Conservation (phyloP, 371 early-diverging fungal species). For the Zopfochytrium polystomum region DNA sequence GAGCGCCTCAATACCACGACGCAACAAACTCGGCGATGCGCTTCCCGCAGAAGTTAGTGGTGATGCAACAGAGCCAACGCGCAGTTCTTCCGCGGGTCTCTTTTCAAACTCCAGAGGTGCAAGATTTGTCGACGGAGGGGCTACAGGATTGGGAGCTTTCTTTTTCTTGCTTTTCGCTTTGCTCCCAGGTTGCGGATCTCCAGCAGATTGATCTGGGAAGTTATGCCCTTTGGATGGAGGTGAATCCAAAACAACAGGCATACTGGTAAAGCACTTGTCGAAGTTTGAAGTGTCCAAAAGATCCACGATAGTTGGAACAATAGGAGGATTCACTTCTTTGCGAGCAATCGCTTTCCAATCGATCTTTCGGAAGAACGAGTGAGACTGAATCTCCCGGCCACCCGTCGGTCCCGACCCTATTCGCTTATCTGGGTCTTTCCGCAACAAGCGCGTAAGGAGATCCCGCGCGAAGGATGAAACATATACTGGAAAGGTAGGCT, state of each 20-base stretch:
- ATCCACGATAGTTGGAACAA: constrained; percentile 46
- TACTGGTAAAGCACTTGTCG: constrained; percentile 59
- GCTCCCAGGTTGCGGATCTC: too few species aligned
- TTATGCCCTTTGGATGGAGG: too few species aligned
- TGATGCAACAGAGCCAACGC: too few species aligned
- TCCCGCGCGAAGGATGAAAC: constrained; percentile 70
- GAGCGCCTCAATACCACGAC: too few species aligned
- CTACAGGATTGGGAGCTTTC: too few species aligned
- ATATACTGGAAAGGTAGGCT: constrained; percentile 62
- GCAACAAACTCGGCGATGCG: too few species aligned
- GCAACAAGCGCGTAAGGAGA: constrained; percentile 58
- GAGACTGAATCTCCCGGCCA: constrained; percentile 62
- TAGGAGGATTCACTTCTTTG: constrained; percentile 64
- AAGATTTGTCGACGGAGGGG: too few species aligned
- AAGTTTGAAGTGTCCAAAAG: constrained; percentile 64
- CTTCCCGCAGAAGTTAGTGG: too few species aligned
- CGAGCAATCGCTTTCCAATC: constrained; percentile 66
- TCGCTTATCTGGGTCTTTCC: constrained; percentile 57
- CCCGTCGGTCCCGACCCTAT: constrained; percentile 38
- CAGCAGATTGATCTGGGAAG: too few species aligned
- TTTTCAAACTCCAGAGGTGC: too few species aligned
- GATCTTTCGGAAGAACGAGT: constrained; percentile 69
- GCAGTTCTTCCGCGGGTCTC: too few species aligned
- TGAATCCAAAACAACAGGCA: constrained; percentile 33
- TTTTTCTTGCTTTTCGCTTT: too few species aligned